phyloP scores from a whole-genome alignment of 139 green algal genomes.

The Astrephomene gubernaculifera region DNA sequence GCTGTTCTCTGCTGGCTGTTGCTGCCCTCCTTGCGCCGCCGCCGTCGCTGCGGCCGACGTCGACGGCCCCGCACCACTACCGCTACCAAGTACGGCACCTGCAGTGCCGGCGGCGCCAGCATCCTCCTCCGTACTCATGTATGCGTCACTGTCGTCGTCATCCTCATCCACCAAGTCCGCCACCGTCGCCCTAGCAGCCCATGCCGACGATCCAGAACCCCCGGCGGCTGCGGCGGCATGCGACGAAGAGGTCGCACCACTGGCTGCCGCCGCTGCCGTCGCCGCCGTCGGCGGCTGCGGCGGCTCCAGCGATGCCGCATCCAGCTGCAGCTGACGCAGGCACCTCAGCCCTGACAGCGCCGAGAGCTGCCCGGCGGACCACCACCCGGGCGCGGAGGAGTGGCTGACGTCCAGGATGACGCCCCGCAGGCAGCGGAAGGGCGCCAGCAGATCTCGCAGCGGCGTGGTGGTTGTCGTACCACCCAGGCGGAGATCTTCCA shows the following conservation, averaged over 20 bases:
- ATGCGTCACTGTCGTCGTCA: constrained; percentile 23
- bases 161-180: neutral
- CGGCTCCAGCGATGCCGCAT: constrained; percentile 22
- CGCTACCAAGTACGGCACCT: too few relatives aligned
- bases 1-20: too few relatives aligned
- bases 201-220: neutral
- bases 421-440: neutral
- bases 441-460: constrained; percentile 11
- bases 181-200: neutral
- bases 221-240: too few relatives aligned
- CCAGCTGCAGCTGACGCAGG: constrained; percentile 27
- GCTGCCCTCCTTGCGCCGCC: neutral
- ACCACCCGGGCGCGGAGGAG: constrained; percentile 18
- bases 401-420: constrained; percentile 20
- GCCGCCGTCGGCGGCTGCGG: neutral
- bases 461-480: constrained; percentile 40
- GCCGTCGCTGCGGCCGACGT: neutral
- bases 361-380: constrained; percentile 13
- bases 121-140: constrained; percentile 27
- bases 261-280: too few relatives aligned
- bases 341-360: neutral
- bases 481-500: constrained; percentile 35
- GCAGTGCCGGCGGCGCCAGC: neutral
- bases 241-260: too few relatives aligned
- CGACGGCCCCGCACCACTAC: too few relatives aligned